These are phyloP conservation scores for Trypanosoma platydactyli DNA, from an alignment of 208 protist species.

Conservation along the genomic window DNA sequence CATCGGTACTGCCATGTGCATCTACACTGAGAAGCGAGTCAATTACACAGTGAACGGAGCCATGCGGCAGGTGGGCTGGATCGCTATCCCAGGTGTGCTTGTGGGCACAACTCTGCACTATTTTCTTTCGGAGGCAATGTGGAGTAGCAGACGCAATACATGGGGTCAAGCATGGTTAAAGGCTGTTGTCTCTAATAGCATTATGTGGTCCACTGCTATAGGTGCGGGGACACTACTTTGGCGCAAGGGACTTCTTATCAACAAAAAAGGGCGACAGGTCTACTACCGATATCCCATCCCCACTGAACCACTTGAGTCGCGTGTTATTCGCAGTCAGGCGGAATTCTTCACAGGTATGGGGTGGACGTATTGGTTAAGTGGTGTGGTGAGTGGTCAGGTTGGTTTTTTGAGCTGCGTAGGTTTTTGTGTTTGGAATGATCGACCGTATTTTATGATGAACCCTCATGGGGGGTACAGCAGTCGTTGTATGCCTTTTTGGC, in stretches of 20 bases:
- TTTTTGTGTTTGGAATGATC: conserved; percentile 68
- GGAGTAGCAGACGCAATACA: conserved; percentile 71
- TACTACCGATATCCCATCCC: conserved; percentile 83
- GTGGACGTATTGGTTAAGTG: conserved; percentile 78
- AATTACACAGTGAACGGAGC: conserved; percentile 79
- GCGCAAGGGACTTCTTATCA: conserved; percentile 61
- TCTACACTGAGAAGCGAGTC: conserved; percentile 65
- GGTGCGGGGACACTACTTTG: conserved; percentile 61
- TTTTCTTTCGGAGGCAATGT: conserved; percentile 86
- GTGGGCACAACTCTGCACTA: conserved; percentile 75
- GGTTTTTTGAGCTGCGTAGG: conserved; percentile 61
- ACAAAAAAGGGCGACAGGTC: conserved; percentile 49
- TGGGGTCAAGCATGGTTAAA: conserved; percentile 90
- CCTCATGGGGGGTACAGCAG: conserved; percentile 70
- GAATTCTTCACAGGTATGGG: conserved; percentile 87
- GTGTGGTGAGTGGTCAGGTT: conserved; percentile 66
- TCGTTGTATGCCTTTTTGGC: conserved; percentile 80
- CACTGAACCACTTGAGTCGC: conserved; percentile 63
- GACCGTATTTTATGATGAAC: conserved; percentile 84
- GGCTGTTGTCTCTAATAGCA: conserved; percentile 66
- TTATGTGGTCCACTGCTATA: conserved; percentile 53
- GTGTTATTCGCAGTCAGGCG: conserved; percentile 52
- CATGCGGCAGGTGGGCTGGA: conserved; percentile 74
- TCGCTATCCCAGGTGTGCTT: conserved; percentile 63
- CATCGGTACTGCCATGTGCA: conserved; percentile 50